Evolutionary conservation across 2,329 filamentous ascomycete genomes (phyloP).

Genomic region (Elsinoe necatrix): DNA sequence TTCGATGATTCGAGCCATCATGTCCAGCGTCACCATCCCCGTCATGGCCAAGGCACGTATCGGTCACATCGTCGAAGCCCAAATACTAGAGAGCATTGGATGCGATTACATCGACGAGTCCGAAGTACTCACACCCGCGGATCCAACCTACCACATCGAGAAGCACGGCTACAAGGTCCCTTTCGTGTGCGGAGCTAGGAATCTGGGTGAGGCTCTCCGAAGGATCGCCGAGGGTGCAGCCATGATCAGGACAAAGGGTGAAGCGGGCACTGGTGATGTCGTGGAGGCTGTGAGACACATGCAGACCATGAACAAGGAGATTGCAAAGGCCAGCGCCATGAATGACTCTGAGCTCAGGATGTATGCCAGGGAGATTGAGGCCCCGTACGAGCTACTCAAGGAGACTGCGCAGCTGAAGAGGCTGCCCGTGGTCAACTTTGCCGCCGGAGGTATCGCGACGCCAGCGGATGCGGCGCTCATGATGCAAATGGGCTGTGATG

Average conservation of each 20-base stretch:
- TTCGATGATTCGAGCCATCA: conserved; percentile 88
- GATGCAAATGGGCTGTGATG: conserved; percentile 98
- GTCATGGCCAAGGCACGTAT: conserved; percentile 99
- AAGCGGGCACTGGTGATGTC: conserved; percentile 94
- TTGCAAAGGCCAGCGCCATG: conserved; percentile 59
- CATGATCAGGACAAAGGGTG: conserved; percentile 98
- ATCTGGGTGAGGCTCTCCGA: conserved; percentile 85
- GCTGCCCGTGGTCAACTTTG: conserved; percentile 94
- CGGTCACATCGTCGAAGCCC: conserved; percentile 96
- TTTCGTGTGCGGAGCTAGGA: conserved; percentile 93
- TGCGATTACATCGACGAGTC: conserved; percentile 98
- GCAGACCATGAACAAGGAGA: conserved; percentile 78
- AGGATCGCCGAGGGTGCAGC: conserved; percentile 88
- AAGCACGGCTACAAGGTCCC: conserved; percentile 76
- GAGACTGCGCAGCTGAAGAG: conserved; percentile 81
- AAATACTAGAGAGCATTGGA: conserved; percentile 87
- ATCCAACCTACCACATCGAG: conserved; percentile 82
- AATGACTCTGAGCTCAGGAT: conserved; percentile 65
- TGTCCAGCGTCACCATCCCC: conserved; percentile 88
- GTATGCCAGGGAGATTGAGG: conserved; percentile 72
- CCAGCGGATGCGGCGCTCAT: conserved; percentile 93
- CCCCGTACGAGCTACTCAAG: conserved; percentile 68
- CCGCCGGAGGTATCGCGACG: conserved; percentile 97
- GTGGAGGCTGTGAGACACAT: conserved; percentile 96
- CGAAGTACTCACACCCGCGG: conserved; percentile 93